These are phyloP conservation scores for Penicillium paneum DNA, from an alignment of 2,329 filamentous ascomycete species.

Conservation along the genomic window DNA sequence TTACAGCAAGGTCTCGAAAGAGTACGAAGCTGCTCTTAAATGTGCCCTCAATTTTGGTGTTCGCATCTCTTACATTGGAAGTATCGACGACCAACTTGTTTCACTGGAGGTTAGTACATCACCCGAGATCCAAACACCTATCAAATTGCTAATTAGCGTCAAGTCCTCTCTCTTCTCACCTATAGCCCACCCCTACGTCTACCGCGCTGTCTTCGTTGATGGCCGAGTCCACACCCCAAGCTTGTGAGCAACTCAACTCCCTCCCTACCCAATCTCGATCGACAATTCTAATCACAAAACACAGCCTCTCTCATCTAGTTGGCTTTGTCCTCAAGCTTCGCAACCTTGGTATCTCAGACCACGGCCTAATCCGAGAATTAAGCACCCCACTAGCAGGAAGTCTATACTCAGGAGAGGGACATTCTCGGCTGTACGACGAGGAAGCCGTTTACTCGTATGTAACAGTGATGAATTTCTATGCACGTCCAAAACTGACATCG, in stretches of 20 bases:
- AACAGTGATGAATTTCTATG: neutral
- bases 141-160: neutral
- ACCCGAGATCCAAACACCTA: neutral
- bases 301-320: conserved; percentile 77
- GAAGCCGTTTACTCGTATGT: conserved; percentile 73
- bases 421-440: conserved; percentile 91
- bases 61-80: conserved; percentile 82
- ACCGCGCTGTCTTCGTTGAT: conserved; percentile 93
- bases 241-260: conserved; percentile 57
- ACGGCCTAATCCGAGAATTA: conserved; percentile 87
- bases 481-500: neutral
- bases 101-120: conserved; percentile 68
- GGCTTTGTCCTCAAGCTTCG: conserved; percentile 91
- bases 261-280: neutral
- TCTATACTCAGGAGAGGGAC: conserved; percentile 86
- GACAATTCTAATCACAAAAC: neutral
- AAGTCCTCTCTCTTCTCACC: conserved; percentile 82
- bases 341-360: conserved; percentile 88
- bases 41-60: conserved; percentile 74
- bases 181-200: conserved; percentile 86
- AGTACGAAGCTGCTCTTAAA: conserved; percentile 73
- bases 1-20: conserved; percentile 74
- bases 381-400: conserved; percentile 85
- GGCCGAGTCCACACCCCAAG: conserved; percentile 87
- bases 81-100: conserved; percentile 94